Evolutionary conservation across 2,329 filamentous ascomycete species (phyloP), one percentile per base, ranked within the genome.

Genomic region (Intubia oerlemansii): DNA sequence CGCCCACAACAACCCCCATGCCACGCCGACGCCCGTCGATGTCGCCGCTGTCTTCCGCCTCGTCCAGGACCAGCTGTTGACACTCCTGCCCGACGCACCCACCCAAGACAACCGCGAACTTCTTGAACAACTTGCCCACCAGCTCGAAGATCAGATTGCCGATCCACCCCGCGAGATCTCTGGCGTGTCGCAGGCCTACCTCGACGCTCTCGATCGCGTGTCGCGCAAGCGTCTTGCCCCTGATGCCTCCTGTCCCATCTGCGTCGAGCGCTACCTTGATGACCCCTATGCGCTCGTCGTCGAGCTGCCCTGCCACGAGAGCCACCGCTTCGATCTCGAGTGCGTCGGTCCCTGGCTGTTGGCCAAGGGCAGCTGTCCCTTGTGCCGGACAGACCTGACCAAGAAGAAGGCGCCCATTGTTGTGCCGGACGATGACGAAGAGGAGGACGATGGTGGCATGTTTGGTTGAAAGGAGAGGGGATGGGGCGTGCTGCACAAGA

Each of bases 341-440:
- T 75, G 69, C 40, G 66, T 74, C 2, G 62, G 58, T 4, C 68
- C 69, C 6, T 75, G 69, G 69, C 44, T 75, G 43, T 51, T 59
- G 44, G 58, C 63, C 40, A 69, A 73, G 47, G 68, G 68, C 21
- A 70, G 56, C 18, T 74, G 68, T 43, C 68, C 68, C 22, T 53
- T 73, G 50, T 72, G 68, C 44, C 51, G 69, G 34, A 57, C 62
- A 43, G 64, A 69, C 41, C 47, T 74, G 48, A 57, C 53, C 18
- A 58, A 61, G 53, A 66, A 64, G 53, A 56, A 51, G 46, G 49
- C 51, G 45, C 36, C 38, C 2, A 52, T 54, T 42, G 50, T 54
- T 33, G 43, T 47, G n/a, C 50, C 51, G 12, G 44, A 51, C 10
- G 48, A 50, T 11, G 51, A 55, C 17, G 57, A 61, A 2, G 57